These are phyloP conservation scores for Ophiocordyceps camponoti-saundersi DNA, from an alignment of 2,329 filamentous ascomycete genomes.

Conservation along the genomic window DNA sequence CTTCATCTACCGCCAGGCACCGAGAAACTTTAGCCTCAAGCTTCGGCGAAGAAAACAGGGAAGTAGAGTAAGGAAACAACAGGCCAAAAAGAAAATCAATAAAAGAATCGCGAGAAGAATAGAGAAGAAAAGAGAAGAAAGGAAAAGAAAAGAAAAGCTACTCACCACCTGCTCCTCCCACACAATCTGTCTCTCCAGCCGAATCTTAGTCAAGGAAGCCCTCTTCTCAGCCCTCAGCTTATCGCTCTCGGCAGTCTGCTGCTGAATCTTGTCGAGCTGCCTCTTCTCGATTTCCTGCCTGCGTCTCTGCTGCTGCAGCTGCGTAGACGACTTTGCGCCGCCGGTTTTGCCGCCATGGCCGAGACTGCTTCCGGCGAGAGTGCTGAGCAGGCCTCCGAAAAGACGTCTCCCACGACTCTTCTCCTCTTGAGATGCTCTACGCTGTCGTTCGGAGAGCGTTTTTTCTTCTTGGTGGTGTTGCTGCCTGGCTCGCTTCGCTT, in stretches of 20 bases:
- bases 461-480: not conserved
- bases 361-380: slow-evolving; percentile 25
- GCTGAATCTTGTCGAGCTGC: slow-evolving; percentile 58
- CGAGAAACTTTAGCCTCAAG: not conserved
- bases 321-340: slow-evolving; percentile 41
- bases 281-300: slow-evolving; percentile 69
- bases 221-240: slow-evolving; percentile 48
- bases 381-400: slow-evolving; percentile 68
- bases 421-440: slow-evolving; percentile 41
- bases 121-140: too few relatives aligned
- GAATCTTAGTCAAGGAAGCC: slow-evolving; percentile 40
- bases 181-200: slow-evolving; percentile 52
- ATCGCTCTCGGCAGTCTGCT: slow-evolving; percentile 56
- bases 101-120: not conserved
- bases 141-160: slow-evolving; percentile 14
- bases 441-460: not conserved
- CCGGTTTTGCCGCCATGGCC: slow-evolving; percentile 33
- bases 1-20: slow-evolving; percentile 42
- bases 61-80: too few relatives aligned
- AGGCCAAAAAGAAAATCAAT: not conserved
- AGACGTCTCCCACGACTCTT: slow-evolving; percentile 70
- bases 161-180: slow-evolving; percentile 62
- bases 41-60: too few relatives aligned
- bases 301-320: slow-evolving; percentile 43
- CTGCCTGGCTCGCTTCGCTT: not conserved